Percentiles rank a stretch among this genome's conserved stretches.
These are phyloP conservation scores for Penicillium sp. DNA, from an alignment of 2,329 filamentous ascomycete species.

Conservation along the genomic window DNA sequence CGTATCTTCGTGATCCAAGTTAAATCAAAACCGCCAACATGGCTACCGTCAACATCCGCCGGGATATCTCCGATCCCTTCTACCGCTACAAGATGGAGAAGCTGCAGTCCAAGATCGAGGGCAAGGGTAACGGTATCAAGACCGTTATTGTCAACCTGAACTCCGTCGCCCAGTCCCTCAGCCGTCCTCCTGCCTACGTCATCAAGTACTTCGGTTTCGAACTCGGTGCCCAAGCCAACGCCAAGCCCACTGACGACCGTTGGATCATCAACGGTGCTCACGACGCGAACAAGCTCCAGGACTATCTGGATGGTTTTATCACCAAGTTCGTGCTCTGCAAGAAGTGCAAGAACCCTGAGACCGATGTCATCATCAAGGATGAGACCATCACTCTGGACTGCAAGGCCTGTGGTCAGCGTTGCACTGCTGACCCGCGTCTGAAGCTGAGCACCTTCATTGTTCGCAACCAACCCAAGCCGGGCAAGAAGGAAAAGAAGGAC, in stretches of 20 bases:
- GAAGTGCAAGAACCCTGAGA: conserved; percentile 99
- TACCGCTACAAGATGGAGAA: conserved; percentile 99
- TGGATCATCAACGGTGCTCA: conserved; percentile 99
- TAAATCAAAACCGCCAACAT: conserved; percentile 63
- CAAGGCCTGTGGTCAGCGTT: conserved; percentile 96
- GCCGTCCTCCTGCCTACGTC: conserved; percentile 87
- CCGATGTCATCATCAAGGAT: conserved; percentile 92
- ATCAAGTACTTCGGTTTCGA: conserved; percentile 99
- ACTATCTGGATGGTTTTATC: conserved; percentile 98
- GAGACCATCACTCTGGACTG: conserved; percentile 90
- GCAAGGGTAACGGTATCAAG: conserved; percentile 99
- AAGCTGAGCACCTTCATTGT: conserved; percentile 97
- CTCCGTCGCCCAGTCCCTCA: conserved; percentile 88
- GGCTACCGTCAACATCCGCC: conserved; percentile 97
- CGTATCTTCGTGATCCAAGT: conserved; percentile 29
- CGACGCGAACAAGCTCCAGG: conserved; percentile 91
- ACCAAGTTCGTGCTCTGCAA: conserved; percentile 98
- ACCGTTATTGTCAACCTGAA: conserved; percentile 95
- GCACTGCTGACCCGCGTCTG: conserved; percentile 85
- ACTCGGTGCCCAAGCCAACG: conserved; percentile 97
- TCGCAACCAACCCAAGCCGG: conserved; percentile 85
- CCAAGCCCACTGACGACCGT: conserved; percentile 93
- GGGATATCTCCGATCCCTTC: conserved; percentile 97
- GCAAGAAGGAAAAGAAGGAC: conserved; percentile 94
- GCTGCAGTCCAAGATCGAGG: conserved; percentile 98